Percentiles rank a stretch among this genome's conserved stretches.
Conservation (phyloP, 306 rosid species). For the Hippophae tibetana region DNA sequence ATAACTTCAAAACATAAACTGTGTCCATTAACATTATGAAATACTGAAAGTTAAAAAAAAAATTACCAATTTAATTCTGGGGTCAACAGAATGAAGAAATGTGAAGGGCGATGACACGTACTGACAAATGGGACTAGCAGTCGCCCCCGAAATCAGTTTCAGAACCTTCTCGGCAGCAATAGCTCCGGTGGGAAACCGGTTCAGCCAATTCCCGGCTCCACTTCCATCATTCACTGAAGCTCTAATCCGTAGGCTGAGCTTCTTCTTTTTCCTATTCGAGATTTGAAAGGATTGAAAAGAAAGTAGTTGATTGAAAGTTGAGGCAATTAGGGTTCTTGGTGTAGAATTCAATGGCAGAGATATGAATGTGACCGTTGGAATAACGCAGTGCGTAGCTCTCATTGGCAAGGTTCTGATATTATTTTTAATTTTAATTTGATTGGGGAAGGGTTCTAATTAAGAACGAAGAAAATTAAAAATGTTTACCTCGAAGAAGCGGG, state of each 20-base stretch:
- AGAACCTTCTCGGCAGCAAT: slow-evolving; percentile 75
- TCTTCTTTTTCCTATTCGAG: slow-evolving; percentile 11
- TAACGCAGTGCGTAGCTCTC: slow-evolving; percentile 38
- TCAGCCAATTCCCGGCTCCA: slow-evolving; percentile 42
- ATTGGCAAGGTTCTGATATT: slow-evolving; percentile 24
- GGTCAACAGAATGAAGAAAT: slow-evolving; percentile 81
- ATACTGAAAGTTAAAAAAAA: background rate
- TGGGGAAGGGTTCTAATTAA: background rate
- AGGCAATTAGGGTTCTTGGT: slow-evolving; percentile 19
- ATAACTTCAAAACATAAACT: background rate
- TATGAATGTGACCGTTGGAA: slow-evolving; percentile 25
- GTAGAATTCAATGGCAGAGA: slow-evolving; percentile 10
- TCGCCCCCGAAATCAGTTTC: slow-evolving; percentile 69
- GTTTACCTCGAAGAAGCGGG: too few relatives aligned
- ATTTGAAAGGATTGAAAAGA: slow-evolving; percentile 13
- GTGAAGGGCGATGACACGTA: slow-evolving; percentile 72
- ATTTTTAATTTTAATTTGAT: background rate
- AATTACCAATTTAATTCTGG: slow-evolving; percentile 78
- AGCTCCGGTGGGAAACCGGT: slow-evolving; percentile 54
- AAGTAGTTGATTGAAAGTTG: slow-evolving; percentile 17
- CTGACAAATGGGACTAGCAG: slow-evolving; percentile 89
- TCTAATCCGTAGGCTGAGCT: slow-evolving; percentile 22
- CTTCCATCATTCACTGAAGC: slow-evolving; percentile 40
- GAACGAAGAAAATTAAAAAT: background rate
- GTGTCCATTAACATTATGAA: background rate